Conservation (phyloP, 495 filamentous ascomycete genomes). For the Penicillium bovifimosum region DNA sequence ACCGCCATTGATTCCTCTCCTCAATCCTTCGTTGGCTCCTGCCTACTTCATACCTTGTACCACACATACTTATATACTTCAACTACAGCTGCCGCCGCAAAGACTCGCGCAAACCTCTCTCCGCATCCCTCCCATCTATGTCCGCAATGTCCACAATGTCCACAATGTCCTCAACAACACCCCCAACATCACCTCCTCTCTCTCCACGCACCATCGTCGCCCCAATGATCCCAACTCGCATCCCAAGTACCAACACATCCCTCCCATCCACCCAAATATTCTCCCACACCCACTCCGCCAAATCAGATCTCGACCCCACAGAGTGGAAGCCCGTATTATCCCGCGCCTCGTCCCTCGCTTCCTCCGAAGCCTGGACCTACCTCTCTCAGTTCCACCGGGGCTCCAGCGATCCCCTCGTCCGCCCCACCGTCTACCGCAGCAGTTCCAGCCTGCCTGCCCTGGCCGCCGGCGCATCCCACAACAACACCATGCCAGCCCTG, state of each 20-base stretch:
- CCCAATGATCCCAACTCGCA: slow-evolving; percentile 38
- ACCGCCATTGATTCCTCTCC: slow-evolving; percentile 5
- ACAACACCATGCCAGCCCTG: slow-evolving; percentile 27
- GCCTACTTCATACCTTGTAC: slow-evolving; percentile 4
- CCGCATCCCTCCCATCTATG: slow-evolving; percentile 30
- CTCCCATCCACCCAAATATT: slow-evolving; percentile 42
- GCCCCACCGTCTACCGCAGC: slow-evolving; percentile 26
- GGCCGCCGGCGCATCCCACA: slow-evolving; percentile 9
- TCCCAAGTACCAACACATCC: slow-evolving; percentile 20
- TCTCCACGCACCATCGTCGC: slow-evolving; percentile 41
- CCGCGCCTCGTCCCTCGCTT: slow-evolving; percentile 23
- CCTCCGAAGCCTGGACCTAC: slow-evolving; percentile 46
- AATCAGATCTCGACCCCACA: slow-evolving; percentile 51
- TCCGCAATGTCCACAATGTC: slow-evolving; percentile 1
- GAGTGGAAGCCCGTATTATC: slow-evolving; percentile 54
- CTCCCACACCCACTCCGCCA: slow-evolving; percentile 31
- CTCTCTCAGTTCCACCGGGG: slow-evolving; percentile 44
- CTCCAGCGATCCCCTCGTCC: slow-evolving; percentile 24
- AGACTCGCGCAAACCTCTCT: slow-evolving; percentile 46
- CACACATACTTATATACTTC: slow-evolving; percentile 6
- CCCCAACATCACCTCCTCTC: slow-evolving; percentile 32
- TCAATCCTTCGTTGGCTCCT: neutral
- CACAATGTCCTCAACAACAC: slow-evolving; percentile 16
- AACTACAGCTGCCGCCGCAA: slow-evolving; percentile 48
- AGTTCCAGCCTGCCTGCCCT: slow-evolving; percentile 34